Conservation (phyloP, 228 moss, liverwort and hornwort species). For the Sphagnum magellanicum region DNA sequence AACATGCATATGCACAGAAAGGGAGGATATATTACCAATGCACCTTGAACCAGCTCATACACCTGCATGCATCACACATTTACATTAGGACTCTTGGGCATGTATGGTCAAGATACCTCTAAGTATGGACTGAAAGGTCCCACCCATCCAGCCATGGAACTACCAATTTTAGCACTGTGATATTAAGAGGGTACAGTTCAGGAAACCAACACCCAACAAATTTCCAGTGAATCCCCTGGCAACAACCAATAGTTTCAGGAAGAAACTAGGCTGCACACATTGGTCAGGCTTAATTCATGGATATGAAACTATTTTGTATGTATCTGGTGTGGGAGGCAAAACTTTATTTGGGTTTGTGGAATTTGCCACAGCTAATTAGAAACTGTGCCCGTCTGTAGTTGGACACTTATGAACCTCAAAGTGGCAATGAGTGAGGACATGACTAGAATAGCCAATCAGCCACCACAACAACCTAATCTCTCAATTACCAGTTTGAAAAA, state of each 20-base stretch:
- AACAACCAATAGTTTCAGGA: background rate
- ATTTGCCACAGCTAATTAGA: no score
- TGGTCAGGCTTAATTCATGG: no score
- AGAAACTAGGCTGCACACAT: background rate
- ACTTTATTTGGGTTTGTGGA: no score
- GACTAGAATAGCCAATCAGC: no score
- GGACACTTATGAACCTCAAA: no score
- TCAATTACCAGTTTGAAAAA: no score
- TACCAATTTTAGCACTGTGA: background rate
- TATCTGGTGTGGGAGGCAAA: background rate
- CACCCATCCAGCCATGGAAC: background rate
- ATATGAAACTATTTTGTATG: background rate
- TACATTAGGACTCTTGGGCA: background rate
- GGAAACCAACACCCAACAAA: no score
- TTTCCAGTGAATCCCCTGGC: no score
- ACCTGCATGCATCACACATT: slow-evolving; percentile 36
- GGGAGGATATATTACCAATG: slow-evolving; percentile 49
- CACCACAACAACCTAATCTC: no score
- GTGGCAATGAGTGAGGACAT: no score
- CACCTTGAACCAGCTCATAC: slow-evolving; percentile 87
- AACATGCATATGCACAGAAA: background rate
- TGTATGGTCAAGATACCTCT: background rate
- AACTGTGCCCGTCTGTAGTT: no score
- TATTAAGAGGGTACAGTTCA: no score
- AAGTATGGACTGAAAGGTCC: background rate